Base-by-base conservation (phyloP, 73 alveolate genomes). In the Diophrys sp. region DNA sequence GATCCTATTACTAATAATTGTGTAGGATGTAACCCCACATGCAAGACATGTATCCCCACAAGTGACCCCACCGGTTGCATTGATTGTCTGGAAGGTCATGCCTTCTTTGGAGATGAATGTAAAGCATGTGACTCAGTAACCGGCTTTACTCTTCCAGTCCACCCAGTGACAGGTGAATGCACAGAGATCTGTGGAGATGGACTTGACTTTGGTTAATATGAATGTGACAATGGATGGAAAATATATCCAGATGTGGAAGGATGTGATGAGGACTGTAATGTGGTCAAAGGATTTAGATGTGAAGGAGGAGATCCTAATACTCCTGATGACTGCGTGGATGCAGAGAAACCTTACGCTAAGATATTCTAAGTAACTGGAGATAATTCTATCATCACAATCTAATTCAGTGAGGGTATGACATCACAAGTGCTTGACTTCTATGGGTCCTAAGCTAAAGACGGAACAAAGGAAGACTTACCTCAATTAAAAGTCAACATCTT, bases 181-280 rank as follows among this genome's bases (percentile, higher is more conserved):
- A 26, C 28, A 30, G 85, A 77, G 66, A 77, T 77, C 24, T 77
- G 85, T 33, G 85, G 85, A 1, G 85, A 77, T 77, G 85, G 85
- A 0, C 31, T 67, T 29, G 33, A 77, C 57, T 68, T 68, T 30
- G 85, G 85, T 5, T 70, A 30, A 23, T 67, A 32, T 34, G 26
- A 32, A 75, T 77, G 85, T 23, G 85, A 77, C 67, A 77, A 77
- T 56, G 85, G 85, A 5, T 44, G 5, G 5, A 5, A 11, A 18
- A 5, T 44, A 44, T 5, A 44, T 44, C 62, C 62, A 44, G 18
- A 5, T 11, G n/a, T 44, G 5, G 62, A 44, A 44, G 62, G 62
- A 5, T 44, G 62, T 18, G 18, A 44, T 44, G 5, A 5, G 5
- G 62, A 44, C 18, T 44, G 62, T 44, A 44, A 5, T 44, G 18